Base-by-base conservation (phyloP, 768 basidiomycete genomes). In the Lyophyllum decastes region DNA sequence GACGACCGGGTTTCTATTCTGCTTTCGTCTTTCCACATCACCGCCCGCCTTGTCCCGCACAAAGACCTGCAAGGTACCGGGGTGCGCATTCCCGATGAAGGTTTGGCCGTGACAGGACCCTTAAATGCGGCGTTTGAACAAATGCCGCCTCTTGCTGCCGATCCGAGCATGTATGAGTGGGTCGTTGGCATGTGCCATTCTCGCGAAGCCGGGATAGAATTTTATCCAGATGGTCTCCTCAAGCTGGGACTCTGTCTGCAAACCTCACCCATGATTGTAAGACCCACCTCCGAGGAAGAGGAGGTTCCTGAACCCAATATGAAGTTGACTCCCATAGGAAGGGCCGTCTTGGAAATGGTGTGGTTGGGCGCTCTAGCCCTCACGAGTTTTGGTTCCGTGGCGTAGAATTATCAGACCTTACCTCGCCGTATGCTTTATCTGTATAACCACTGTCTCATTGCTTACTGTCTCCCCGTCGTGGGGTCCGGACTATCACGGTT, bases 141-240 rank as follows among this genome's bases (percentile, higher is more conserved):
- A 16, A 76, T 82, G 66, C 81, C 74, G 8, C 63, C 74, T 21
- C 68, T 73, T 22, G 73, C 74, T 22, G 73, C 74, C 14, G 76
- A 78, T 34, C 61, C 68, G 24, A 69, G 72, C 27, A 65, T 70
- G 57, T 70, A 60, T 33, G 76, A 79, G 54, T 80, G 78, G 25
- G 76, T 88, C 54, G 79, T 91, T 44, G 88, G 86, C 11, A 71
- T 82, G 1, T 92, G 88, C 61, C 71, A 79, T 50, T 81, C 84
- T 24, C 82, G 87, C 21, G 82, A 86, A 27, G 70, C 75, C 0
- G 91, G 91, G 4, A 82, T 95, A 50, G 86, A 92, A 69, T 92
- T 95, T 60, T 70, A 86, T n/a, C 82, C 88, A 0, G 87, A 95
- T 49, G 93, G 91, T 0, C 78, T 95, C 53, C 80, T 85, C 61